Base-by-base conservation (phyloP, 2,329 filamentous ascomycete genomes). In the Colletotrichum phormii region DNA sequence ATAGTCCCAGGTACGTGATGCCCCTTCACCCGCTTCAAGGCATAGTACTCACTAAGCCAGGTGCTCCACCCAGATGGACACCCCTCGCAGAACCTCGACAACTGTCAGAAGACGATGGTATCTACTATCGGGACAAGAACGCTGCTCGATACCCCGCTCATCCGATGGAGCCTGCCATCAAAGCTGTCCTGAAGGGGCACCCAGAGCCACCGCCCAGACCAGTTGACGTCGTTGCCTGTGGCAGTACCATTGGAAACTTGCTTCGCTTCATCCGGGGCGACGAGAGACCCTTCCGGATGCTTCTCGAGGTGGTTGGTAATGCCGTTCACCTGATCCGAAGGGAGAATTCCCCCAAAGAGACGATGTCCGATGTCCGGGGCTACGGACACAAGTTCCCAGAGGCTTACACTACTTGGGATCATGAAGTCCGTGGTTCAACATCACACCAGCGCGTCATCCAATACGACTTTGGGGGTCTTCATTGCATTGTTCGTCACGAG, bases 371-470 rank as follows among this genome's bases (percentile, higher is more conserved):
- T n/a, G 81, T 94, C 0, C 76, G 76, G 18, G 92, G 92, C 0
- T 93, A 86, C 75, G 91, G 92, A 0, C 91, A 94, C 75, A 86
- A 89, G 0, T 94, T 94, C 75, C 90, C 90, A 0, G 90, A 93
- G 60, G 84, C 85, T 1, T 91, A 93, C 76, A 94, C 92, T 0
- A 89, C 85, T 0, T 94, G 91, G 91, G 87, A 88, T 11, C 12
- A 76, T 0, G 85, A 84, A 0, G 87, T 90, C 0, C 85, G 83
- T 58, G 83, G 84, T 0, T 93, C 91, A 0, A 81, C 80, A 1
- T 90, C 89, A 0, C 90, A 94, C 73, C 91, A 94, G 77, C 85
- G 91, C 1, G 77, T 94, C 8, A 76, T 94, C 1, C 80, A 81
- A 3, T 94, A 93, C 73, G 72, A 81, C 0, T 89, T 94, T 75